Conservation (phyloP, 2,329 filamentous ascomycete genomes). For the Apiospora phragmitis region DNA sequence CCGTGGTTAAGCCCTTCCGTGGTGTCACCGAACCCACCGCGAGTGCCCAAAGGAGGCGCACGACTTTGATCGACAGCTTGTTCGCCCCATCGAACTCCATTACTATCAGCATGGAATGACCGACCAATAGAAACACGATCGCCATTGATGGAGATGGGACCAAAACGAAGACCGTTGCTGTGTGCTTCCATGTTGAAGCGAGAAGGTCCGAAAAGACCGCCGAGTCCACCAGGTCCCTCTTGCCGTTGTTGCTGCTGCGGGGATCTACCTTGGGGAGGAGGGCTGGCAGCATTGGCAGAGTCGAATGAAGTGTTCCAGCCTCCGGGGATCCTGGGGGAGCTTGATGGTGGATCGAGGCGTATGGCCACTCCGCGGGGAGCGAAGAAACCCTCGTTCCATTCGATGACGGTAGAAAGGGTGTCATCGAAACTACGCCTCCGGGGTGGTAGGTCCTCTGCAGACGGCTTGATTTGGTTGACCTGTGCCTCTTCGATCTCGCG, state of each 20-base stretch:
- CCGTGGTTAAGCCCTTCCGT: neutral
- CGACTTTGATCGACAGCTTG: constrained; percentile 33
- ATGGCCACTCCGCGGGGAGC: constrained; percentile 49
- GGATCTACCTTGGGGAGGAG: neutral
- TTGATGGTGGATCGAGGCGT: constrained; percentile 26
- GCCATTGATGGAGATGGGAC: constrained; percentile 42
- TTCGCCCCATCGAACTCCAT: constrained; percentile 47
- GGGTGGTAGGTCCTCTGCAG: constrained; percentile 26
- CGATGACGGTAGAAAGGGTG: constrained; percentile 45
- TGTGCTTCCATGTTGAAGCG: constrained; percentile 19
- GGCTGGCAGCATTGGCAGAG: neutral
- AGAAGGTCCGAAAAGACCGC: constrained; percentile 12
- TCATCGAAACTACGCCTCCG: constrained; percentile 35
- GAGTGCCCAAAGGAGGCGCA: neutral
- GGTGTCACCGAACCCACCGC: neutral
- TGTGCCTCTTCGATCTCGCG: constrained; percentile 42
- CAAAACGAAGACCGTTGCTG: constrained; percentile 34
- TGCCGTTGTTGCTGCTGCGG: constrained; percentile 15
- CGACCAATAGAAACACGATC: constrained; percentile 45
- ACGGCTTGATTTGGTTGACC: constrained; percentile 35
- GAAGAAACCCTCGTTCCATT: constrained; percentile 62
- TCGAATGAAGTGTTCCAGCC: constrained; percentile 11
- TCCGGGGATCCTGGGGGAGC: constrained; percentile 30
- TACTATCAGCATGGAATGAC: constrained; percentile 43
- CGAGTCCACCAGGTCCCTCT: neutral